Percentiles rank a stretch among this genome's conserved stretches.
These are phyloP conservation scores for Diaporthe velutina DNA, from an alignment of 2,329 filamentous ascomycete species.

Conservation along the genomic window DNA sequence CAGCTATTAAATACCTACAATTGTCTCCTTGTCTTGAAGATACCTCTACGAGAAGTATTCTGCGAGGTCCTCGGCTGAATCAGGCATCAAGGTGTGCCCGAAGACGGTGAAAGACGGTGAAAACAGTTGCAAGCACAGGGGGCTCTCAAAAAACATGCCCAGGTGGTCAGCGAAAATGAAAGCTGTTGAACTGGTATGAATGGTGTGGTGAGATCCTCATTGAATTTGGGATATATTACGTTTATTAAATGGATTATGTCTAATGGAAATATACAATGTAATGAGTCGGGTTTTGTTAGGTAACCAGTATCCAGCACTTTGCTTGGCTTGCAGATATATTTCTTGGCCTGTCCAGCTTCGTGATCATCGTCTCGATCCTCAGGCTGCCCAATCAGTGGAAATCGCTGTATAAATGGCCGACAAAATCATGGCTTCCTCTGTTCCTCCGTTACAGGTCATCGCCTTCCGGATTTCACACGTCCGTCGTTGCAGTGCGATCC, in stretches of 20 bases:
- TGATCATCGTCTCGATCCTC: background rate
- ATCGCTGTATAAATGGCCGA: conserved; percentile 3
- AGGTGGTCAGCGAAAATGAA: background rate
- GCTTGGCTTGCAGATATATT: conserved; percentile 20
- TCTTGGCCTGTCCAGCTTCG: conserved; percentile 1
- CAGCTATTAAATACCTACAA: background rate
- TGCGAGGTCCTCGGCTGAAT: background rate
- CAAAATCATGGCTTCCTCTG: background rate
- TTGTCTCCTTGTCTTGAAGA: background rate
- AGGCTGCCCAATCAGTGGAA: background rate
- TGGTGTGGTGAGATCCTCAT: background rate
- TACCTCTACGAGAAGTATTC: background rate
- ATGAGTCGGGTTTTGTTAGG: conserved; percentile 17
- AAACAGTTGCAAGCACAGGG: background rate
- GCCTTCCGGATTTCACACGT: background rate
- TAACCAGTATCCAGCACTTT: conserved; percentile 8
- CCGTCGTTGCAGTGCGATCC: background rate
- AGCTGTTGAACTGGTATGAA: background rate
- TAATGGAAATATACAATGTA: conserved; percentile 17
- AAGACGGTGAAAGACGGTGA: background rate
- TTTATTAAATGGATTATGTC: conserved; percentile 24
- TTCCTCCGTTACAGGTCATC: background rate
- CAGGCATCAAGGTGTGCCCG: background rate
- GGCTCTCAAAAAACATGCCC: background rate
- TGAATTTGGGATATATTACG: conserved; percentile 4